Evolutionary conservation across 257 asterid species (phyloP), one percentile per base, ranked within the genome.

Genomic region (Nemophila menziesii): DNA sequence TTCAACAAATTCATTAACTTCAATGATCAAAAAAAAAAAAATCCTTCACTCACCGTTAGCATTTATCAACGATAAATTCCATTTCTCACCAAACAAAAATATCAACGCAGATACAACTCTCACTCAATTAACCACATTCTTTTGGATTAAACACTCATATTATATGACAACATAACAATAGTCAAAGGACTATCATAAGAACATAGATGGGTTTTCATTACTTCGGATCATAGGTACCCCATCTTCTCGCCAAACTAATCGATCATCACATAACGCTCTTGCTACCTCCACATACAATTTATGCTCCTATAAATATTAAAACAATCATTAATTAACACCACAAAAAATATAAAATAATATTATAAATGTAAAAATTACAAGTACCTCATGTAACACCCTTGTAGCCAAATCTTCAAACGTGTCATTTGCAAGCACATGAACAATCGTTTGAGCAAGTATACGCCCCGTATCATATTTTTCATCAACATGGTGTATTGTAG

Each of bases 391-490:
- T 39, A 86, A 93, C 49, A 86, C 85, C 53, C 93, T 74, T 52
- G 75, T 67, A 38, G 97, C 94, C 26, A 86, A 74, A 46, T 73
- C 80, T 51, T 86, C 93, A 43, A 92, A 70, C 3, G 90, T 72
- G 71, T 86, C 94, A 20, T 57, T 66, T 15, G 85, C 79, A 7
- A 70, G 82, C 45, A 86, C 97, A n/a, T 82, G 92, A 33, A 86
- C 95, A 17, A 64, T 65, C 47, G 71, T 58, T 60, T 83, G 95
- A 56, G 93, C 95, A 43, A 83, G 86, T 58, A 83, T 83, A 41
- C 82, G 79, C 0, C 94, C 97, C 11, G 82, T 83, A 49, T 83
- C 95, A 47, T 74, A 83, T 33, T 77, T 60, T 65, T 79, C 95
- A 18, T 83, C 95, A 12, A 83, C 93, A 58, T 56, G 73, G 60